Evolutionary conservation across 2,329 filamentous ascomycete genomes (phyloP).

Genomic region (Metarhizium brunneum): DNA sequence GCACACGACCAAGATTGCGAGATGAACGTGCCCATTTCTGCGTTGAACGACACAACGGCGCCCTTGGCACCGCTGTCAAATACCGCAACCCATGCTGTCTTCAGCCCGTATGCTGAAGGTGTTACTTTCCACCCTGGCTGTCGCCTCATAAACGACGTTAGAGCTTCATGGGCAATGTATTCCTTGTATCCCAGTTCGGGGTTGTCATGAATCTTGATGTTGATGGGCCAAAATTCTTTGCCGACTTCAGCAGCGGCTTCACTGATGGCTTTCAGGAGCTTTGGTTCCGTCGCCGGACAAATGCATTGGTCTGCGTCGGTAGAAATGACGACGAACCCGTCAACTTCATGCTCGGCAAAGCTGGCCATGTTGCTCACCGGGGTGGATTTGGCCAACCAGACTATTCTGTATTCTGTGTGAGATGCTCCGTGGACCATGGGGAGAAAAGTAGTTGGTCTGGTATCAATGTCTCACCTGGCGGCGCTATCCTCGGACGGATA

Average conservation of each 20-base stretch:
- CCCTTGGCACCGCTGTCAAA: constrained; percentile 25
- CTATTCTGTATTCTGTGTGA: too few species aligned
- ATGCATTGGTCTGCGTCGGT: not conserved
- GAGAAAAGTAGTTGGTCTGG: too few species aligned
- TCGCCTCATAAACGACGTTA: constrained; percentile 25
- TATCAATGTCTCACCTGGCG: too few species aligned
- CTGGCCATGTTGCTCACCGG: not conserved
- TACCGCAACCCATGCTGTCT: constrained; percentile 32
- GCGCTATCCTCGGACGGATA: too few species aligned
- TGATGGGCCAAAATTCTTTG: constrained; percentile 23
- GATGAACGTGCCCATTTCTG: constrained; percentile 19
- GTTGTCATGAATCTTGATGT: constrained; percentile 31
- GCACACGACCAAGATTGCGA: too few species aligned
- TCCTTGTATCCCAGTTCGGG: constrained; percentile 32
- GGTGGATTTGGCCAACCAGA: too few species aligned
- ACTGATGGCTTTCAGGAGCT: constrained; percentile 31
- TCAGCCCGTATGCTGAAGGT: constrained; percentile 28
- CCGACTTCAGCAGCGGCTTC: constrained; percentile 10
- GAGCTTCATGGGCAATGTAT: constrained; percentile 27
- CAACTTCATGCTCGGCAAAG: constrained; percentile 2
- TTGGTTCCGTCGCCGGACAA: not conserved
- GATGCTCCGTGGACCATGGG: too few species aligned
- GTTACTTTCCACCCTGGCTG: constrained; percentile 29
- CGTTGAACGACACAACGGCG: constrained; percentile 31
- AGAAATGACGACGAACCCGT: constrained; percentile 8